Evolutionary conservation across 164 flowering plant species (phyloP).

Genomic region (Dillenia suffruticosa): DNA sequence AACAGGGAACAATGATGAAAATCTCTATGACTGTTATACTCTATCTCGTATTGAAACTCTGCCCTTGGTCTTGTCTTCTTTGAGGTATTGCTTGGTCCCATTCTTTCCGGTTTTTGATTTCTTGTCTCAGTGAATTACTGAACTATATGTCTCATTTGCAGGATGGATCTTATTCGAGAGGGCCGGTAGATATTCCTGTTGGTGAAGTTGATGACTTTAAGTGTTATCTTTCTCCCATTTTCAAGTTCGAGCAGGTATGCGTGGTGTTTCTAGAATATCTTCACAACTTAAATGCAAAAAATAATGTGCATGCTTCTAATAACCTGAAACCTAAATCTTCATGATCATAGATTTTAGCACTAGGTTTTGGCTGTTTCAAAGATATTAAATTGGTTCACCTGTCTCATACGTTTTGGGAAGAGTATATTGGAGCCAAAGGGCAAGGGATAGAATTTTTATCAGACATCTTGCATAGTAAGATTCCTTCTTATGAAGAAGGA

Average conservation of each 20-base stretch:
- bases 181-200: conserved; percentile 88
- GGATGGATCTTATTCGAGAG: conserved; percentile 99
- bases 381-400: no score
- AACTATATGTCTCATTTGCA: conserved; percentile 25
- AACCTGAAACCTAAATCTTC: no score
- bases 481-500: conserved; percentile 55
- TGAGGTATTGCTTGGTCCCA: conserved; percentile 51
- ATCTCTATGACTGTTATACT: conserved; percentile 82
- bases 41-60: conserved; percentile 54
- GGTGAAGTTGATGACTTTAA: conserved; percentile 65
- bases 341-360: no score
- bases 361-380: no score
- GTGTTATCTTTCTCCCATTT: conserved; percentile 69
- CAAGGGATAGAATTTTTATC: no score
- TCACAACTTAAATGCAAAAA: no score
- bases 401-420: no score
- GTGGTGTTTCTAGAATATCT: neutral
- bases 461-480: no score
- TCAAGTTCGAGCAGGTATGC: conserved; percentile 93
- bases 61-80: conserved; percentile 79
- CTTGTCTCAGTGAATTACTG: neutral
- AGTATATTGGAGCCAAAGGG: no score
- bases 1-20: conserved; percentile 52
- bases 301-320: no score
- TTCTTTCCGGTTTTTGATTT: neutral